Evolutionary conservation across 192 early-diverging fungal genomes (phyloP).

Genomic region (Coemansia sp.): DNA sequence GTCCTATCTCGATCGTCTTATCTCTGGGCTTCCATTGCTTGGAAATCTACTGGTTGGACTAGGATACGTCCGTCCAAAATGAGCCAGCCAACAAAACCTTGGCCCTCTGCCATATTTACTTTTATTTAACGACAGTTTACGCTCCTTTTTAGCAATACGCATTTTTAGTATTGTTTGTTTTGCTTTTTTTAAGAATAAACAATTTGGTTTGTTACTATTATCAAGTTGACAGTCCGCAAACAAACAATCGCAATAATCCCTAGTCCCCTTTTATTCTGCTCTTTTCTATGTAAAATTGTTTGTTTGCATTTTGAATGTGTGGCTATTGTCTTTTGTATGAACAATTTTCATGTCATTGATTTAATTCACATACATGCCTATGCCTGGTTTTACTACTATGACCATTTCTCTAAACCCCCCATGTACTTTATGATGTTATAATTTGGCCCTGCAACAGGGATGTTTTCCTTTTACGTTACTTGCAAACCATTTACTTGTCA

Average conservation of each 20-base stretch:
- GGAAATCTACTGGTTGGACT: constrained; percentile 36
- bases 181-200: neutral
- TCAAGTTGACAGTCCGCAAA: too few relatives aligned
- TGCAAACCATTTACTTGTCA: neutral
- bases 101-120: neutral
- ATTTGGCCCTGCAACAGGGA: too few relatives aligned
- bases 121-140: neutral
- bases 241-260: neutral
- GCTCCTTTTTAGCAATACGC: neutral
- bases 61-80: constrained; percentile 38
- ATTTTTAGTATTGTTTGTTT: neutral
- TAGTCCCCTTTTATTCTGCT: neutral
- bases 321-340: neutral
- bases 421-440: too few relatives aligned
- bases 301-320: neutral
- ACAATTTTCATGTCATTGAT: neutral
- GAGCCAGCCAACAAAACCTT: neutral
- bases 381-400: neutral
- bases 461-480: neutral
- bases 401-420: neutral
- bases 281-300: neutral
- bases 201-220: neutral
- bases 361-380: neutral
- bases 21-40: constrained; percentile 28
- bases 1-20: constrained; percentile 40